Base-by-base conservation (phyloP, 2,329 filamentous ascomycete genomes). In the Fusarium sp. region DNA sequence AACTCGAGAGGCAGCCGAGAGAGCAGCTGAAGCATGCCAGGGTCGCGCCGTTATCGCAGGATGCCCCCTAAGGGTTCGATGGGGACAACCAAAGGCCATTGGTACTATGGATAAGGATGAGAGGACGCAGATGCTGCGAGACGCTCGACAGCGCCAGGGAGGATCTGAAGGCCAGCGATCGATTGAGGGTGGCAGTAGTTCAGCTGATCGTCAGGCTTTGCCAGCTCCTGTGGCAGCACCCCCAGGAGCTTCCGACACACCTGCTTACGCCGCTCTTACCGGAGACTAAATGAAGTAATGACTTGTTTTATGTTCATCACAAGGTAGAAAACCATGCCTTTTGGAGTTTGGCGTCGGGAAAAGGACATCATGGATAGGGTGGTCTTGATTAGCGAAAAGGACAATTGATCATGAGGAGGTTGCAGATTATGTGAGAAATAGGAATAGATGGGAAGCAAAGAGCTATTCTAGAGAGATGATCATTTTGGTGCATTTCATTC, bases 51-150 rank as follows among this genome's bases (percentile, higher is more conserved):
- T 98, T 12, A 93, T 99, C 77, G 91, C 95, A 39, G 96, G 96
- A 7, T 98, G 95, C 77, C 96, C 96, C 0, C 83, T 99, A 68
- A 88, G 95, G 36, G 91, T 99, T 24, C 91, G 95, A 71, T 99
- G 96, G 96, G 95, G 95, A 22, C 92, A 93, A 79, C 95, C 97
- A 22, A 96, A 95, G 84, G 92, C 95, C 3, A 87, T 99, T 62
- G 96, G 97, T 63, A 97, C 90, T 30, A 93, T 98, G 91, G 93
- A 97, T 72, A 92, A 92, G 70, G 95, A 98, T 61, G 90, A 97
- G 81, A 89, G 95, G 47, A 87, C 92, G 74, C 89, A 92, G 78
- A 94, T 97, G 85, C 91, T 95, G 28, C 89, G 91, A 39, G 94
- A 97, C 77, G 95, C 86, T 80, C 48, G 85, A 81, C 61, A 83